A percentile compares a stretch with the other conserved stretches of the same genome.
phyloP scores from a whole-genome alignment of 2,329 filamentous ascomycete species.

The Triangularia setosa region DNA sequence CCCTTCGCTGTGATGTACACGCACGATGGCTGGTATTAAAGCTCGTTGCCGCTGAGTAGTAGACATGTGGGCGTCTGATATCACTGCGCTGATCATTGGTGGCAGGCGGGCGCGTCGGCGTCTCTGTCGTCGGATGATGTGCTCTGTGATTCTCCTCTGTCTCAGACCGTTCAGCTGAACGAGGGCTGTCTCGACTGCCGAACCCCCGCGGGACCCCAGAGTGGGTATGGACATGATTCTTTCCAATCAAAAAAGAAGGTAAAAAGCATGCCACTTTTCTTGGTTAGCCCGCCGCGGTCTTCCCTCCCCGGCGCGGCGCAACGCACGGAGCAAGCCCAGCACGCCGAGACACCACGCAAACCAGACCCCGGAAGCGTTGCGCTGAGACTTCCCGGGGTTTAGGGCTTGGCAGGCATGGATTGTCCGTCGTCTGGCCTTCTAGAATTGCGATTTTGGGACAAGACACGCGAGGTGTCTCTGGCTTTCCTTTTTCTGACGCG shows the following conservation, averaged over 20 bases:
- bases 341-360: background rate
- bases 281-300: background rate
- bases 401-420: conserved; percentile 10
- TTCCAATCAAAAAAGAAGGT: background rate
- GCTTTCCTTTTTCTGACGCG: background rate
- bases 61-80: background rate
- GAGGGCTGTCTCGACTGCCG: conserved; percentile 17
- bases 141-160: background rate
- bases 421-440: conserved; percentile 8
- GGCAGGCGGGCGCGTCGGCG: too few species aligned
- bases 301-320: background rate
- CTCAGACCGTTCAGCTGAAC: background rate
- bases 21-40: background rate
- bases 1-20: conserved; percentile 1
- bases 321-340: conserved; percentile 4
- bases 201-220: conserved; percentile 14
- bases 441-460: conserved; percentile 8
- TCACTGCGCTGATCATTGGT: too few species aligned
- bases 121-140: background rate
- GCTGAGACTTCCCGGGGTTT: conserved; percentile 4
- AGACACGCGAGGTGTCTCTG: background rate
- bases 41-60: background rate
- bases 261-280: conserved; percentile 1
- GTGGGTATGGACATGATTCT: conserved; percentile 6
- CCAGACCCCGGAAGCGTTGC: conserved; percentile 5